Evolutionary conservation across 1,284 basidiomycete genomes (phyloP), one percentile per base, ranked within the genome.

Genomic region (Puccinia sorghi): DNA sequence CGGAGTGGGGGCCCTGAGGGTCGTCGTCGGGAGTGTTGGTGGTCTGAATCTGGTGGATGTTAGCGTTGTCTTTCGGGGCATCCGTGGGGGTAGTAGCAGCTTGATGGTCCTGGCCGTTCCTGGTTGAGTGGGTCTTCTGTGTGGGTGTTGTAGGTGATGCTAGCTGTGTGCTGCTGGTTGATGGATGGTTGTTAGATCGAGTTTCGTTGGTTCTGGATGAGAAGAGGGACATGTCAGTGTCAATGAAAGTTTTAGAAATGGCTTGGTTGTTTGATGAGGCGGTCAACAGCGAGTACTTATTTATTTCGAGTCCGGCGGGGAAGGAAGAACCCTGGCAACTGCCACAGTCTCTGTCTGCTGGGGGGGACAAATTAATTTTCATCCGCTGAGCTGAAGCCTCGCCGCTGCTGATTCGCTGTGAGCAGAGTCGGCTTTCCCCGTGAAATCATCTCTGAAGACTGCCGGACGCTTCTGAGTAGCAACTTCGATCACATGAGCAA

Each of bases 141-240:
- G n/a, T 69, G 50, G 61, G 22, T 41, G 69, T 59, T 11, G n/a
- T 69, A 43, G 61, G 22, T 41, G 69, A 66, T 25, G n/a, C 5
- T 56, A 22, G 41, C 88, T 61, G 20, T 8, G 84, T 54, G 88
- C 87, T 0, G 86, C 84, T 75, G 59, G 25, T 11, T 20, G 27
- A 11, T 11, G 17, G 37, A 1, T 61, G 57, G n/a, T 41, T 27
- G 27, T 59, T 67, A 15, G 52, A 48, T 13, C 67, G 85, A 87
- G 90, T 89, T 25, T 91, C 85, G 74, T 87, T 90, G 81, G 37
- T 37, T 39, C 15, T 39, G 17, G 27, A 17, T 20, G 59, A 17
- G 32, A 37, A 61, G 7, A 15, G 17, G 32, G 32, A 61, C 37
- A 61, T 39, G 22, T 67, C 22, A 37, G 17, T 37, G 12, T 20